A percentile compares a stretch with the other conserved stretches of the same genome.
These are phyloP conservation scores for Saccharomycopsis oosterbeekiorum DNA, from an alignment of 805 yeast genomes.

Conservation along the genomic window DNA sequence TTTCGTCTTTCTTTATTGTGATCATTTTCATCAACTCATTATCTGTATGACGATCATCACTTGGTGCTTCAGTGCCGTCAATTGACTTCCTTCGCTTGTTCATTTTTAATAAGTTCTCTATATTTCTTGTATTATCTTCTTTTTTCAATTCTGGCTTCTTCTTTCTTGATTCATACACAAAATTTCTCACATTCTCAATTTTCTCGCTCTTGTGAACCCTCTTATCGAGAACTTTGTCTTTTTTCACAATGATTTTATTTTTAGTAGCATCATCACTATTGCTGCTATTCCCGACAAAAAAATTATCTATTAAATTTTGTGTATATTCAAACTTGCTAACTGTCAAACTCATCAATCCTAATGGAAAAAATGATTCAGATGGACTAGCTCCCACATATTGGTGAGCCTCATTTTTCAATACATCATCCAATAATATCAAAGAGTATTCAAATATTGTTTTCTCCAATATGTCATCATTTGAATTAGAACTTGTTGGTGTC, in stretches of 20 bases:
- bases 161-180: constrained; percentile 7
- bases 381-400: constrained; percentile 18
- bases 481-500: not conserved
- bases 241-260: not conserved
- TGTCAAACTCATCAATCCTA: constrained; percentile 40
- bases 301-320: constrained; percentile 15
- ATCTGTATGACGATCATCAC: not conserved
- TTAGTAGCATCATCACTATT: not conserved
- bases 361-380: constrained; percentile 31
- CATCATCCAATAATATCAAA: constrained; percentile 33
- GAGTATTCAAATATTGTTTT: constrained; percentile 26
- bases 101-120: not conserved
- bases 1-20: not conserved
- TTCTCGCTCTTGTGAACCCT: not conserved
- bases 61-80: not conserved
- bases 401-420: constrained; percentile 23
- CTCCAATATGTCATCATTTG: constrained; percentile 19
- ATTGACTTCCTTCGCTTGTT: not conserved
- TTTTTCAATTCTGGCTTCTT: not conserved
- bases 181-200: not conserved
- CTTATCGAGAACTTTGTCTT: not conserved
- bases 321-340: constrained; percentile 45
- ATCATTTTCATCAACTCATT: not conserved
- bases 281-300: constrained; percentile 2
- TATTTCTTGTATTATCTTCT: not conserved